Base-by-base conservation (phyloP, 495 filamentous ascomycete genomes). In the Echria macrotheca region DNA sequence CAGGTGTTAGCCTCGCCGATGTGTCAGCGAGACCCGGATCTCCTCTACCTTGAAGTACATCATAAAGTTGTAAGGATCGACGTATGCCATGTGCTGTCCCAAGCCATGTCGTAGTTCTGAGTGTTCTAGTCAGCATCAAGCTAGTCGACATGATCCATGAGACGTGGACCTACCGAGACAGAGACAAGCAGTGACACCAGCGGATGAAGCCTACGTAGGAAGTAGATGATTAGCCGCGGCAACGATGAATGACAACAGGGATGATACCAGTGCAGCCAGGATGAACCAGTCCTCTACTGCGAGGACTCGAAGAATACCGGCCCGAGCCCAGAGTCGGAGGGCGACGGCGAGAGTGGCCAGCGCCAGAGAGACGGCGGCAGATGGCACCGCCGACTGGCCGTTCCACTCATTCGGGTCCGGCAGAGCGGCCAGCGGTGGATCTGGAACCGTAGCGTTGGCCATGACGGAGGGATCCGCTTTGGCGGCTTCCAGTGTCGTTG, bases 211-310 rank as follows among this genome's bases (percentile, higher is more conserved):
- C n/a, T n/a, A n/a, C n/a, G n/a, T n/a, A n/a, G n/a, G n/a, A n/a
- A n/a, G n/a, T n/a, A n/a, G n/a, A n/a, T n/a, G n/a, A n/a, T n/a
- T n/a, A n/a, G n/a, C n/a, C n/a, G n/a, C n/a, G n/a, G n/a, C n/a
- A n/a, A n/a, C n/a, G n/a, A n/a, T n/a, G n/a, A n/a, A n/a, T n/a
- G n/a, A n/a, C n/a, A n/a, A n/a, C n/a, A n/a, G n/a, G n/a, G n/a
- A 22, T 12, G 22, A 15, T 4, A 19, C 7, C 14, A 32, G 31
- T 21, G 44, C 24, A 19, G 18, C 18, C 25, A 49, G 33, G 5
- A 49, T 39, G 25, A 49, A 40, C 46, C 46, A 49, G 25, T 49
- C 46, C 25, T 49, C 46, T 17, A 49, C 12, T 26, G 35, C 46
- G 15, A 49, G 23, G 18, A 49, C 46, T 10, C 46, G 46, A 12